phyloP scores from a whole-genome alignment of 495 filamentous ascomycete genomes.

The Letharia lupina region DNA sequence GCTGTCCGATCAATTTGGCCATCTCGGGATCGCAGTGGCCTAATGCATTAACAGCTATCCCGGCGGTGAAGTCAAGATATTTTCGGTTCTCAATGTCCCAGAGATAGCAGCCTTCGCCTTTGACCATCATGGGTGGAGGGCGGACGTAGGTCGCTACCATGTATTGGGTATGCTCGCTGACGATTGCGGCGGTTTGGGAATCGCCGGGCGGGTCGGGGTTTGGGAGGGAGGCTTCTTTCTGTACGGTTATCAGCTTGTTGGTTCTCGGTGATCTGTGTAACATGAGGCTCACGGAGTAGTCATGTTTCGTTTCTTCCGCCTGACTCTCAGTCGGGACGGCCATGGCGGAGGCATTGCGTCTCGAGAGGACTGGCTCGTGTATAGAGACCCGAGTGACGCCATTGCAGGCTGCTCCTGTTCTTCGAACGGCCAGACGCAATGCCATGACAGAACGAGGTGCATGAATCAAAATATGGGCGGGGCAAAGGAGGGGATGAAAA shows the following conservation, averaged over 20 bases:
- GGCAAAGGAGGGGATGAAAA: background rate
- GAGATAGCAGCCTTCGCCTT: conserved; percentile 74
- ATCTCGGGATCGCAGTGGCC: conserved; percentile 78
- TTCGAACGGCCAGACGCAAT: conserved; percentile 2
- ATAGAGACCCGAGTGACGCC: background rate
- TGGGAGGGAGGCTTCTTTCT: conserved; percentile 58
- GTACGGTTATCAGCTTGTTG: background rate
- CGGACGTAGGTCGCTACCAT: conserved; percentile 95
- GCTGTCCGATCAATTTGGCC: conserved; percentile 58
- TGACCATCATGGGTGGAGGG: conserved; percentile 81
- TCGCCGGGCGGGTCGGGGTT: conserved; percentile 72
- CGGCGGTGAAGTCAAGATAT: conserved; percentile 90
- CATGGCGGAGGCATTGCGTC: conserved; percentile 25
- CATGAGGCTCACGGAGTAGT: conserved; percentile 14
- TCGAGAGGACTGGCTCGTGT: background rate
- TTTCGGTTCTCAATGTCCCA: conserved; percentile 83
- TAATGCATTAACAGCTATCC: conserved; percentile 89
- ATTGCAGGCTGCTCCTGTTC: conserved; percentile 4
- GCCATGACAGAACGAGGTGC: conserved; percentile 1
- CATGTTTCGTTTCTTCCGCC: conserved; percentile 11
- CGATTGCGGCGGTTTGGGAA: conserved; percentile 64
- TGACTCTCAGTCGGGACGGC: conserved; percentile 25
- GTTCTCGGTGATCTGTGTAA: background rate
- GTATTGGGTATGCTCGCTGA: conserved; percentile 63
- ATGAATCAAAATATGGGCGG: background rate